Evolutionary conservation across 139 green algal species (phyloP).

Genomic region (Chloropicon primus): DNA sequence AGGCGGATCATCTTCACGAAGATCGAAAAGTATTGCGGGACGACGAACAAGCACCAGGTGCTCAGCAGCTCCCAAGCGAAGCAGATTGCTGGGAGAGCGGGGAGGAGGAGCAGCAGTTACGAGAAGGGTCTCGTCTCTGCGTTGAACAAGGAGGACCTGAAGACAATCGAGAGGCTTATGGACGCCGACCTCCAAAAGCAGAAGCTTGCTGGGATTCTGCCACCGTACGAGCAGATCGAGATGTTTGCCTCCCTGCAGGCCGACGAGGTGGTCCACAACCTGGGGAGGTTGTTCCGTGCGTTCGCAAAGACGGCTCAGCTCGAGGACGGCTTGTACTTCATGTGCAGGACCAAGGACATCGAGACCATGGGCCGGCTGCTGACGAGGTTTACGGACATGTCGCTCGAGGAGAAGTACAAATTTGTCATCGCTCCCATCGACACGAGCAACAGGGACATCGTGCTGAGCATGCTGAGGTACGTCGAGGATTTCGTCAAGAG

Average conservation of each 20-base stretch:
- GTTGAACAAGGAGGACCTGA: not conserved
- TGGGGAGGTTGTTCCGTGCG: slow-evolving; percentile 15
- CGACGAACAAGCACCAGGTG: not conserved
- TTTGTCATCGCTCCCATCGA: slow-evolving; percentile 35
- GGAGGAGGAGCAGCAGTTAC: slow-evolving; percentile 19
- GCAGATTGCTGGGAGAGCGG: slow-evolving; percentile 36
- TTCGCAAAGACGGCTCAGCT: slow-evolving; percentile 6
- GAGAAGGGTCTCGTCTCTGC: slow-evolving; percentile 1
- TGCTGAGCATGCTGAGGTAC: slow-evolving; percentile 29
- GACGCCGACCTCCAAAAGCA: not conserved
- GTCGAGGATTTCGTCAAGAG: slow-evolving; percentile 14
- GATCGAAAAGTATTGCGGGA: slow-evolving; percentile 62
- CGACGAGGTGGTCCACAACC: slow-evolving; percentile 9
- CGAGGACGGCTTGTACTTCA: slow-evolving; percentile 18
- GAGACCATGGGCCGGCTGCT: slow-evolving; percentile 13
- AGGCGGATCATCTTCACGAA: slow-evolving; percentile 71
- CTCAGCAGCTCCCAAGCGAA: slow-evolving; percentile 22
- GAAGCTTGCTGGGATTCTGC: slow-evolving; percentile 12
- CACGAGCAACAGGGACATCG: slow-evolving; percentile 11
- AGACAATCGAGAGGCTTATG: not conserved
- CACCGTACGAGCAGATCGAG: slow-evolving; percentile 62
- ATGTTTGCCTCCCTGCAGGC: slow-evolving; percentile 25
- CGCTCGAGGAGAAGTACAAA: slow-evolving; percentile 29
- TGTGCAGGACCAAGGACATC: slow-evolving; percentile 21
- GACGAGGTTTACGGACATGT: slow-evolving; percentile 14